Evolutionary conservation across 163 green algal genomes (phyloP).

Genomic region (Coccomyxa subellipsoidea): DNA sequence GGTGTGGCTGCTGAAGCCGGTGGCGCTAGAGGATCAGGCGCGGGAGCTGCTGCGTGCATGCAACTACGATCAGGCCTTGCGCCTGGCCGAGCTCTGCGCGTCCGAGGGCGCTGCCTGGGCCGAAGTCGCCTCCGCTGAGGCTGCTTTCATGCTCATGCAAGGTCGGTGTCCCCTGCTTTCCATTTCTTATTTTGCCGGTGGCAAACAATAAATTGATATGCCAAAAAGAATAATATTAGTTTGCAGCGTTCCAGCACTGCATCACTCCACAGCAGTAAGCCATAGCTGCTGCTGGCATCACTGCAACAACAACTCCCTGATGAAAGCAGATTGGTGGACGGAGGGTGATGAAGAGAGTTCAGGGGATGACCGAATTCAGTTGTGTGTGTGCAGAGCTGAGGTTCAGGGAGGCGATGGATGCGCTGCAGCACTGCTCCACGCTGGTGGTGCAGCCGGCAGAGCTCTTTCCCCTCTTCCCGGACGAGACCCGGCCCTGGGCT

Average conservation of each 20-base stretch:
- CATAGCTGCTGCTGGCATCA: too few species aligned
- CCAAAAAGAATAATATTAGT: too few species aligned
- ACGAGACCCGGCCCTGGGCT: slow-evolving; percentile 36
- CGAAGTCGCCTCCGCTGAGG: slow-evolving; percentile 41
- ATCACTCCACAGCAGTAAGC: too few species aligned
- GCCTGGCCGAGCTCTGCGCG: slow-evolving; percentile 26
- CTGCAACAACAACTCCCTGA: too few species aligned
- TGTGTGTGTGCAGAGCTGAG: slow-evolving; percentile 23
- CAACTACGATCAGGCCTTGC: slow-evolving; percentile 30
- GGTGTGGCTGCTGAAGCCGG: slow-evolving; percentile 46
- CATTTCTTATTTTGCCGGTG: background rate
- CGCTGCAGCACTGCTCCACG: slow-evolving; percentile 38
- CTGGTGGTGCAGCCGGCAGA: slow-evolving; percentile 50
- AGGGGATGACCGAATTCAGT: too few species aligned
- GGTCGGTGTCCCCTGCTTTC: slow-evolving; percentile 19
- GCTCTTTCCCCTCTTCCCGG: slow-evolving; percentile 60
- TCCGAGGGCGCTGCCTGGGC: slow-evolving; percentile 37
- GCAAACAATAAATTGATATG: too few species aligned
- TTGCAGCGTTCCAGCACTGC: too few species aligned
- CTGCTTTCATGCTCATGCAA: slow-evolving; percentile 50
- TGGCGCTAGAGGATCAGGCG: slow-evolving; percentile 46
- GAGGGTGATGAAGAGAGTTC: too few species aligned
- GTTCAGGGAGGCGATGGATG: slow-evolving; percentile 42
- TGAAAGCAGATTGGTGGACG: too few species aligned
- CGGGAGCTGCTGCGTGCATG: slow-evolving; percentile 39